phyloP scores from a whole-genome alignment of 2,329 filamentous ascomycete species.

The Byssoonygena ceratinophila region DNA sequence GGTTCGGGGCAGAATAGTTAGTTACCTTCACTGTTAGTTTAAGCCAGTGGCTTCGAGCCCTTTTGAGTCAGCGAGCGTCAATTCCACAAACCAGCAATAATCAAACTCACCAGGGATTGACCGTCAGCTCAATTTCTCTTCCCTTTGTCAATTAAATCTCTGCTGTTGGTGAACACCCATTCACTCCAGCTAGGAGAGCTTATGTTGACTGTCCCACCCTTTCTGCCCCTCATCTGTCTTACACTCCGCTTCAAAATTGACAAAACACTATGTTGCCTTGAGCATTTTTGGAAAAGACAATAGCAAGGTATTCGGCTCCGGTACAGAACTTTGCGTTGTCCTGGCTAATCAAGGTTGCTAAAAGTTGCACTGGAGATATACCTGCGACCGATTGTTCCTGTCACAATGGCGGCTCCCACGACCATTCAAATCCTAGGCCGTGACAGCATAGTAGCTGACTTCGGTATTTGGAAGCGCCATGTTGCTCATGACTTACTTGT shows the following conservation, averaged over 20 bases:
- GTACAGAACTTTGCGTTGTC: not conserved
- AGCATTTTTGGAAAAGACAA: not conserved
- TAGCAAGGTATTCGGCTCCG: not conserved
- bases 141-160: not conserved
- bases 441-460: conserved; percentile 83
- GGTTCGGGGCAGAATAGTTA: not conserved
- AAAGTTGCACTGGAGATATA: not conserved
- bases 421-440: conserved; percentile 75
- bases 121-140: not conserved
- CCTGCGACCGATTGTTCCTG: not conserved
- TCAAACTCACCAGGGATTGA: not conserved
- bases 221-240: not conserved
- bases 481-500: conserved; percentile 69
- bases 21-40: no score
- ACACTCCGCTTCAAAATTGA: not conserved
- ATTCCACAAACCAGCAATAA: not conserved
- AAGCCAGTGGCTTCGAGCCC: no score
- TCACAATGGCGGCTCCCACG: conserved; percentile 34
- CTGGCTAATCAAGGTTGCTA: not conserved
- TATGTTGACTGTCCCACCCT: conserved; percentile 4
- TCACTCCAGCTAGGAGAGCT: not conserved
- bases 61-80: not conserved
- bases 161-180: not conserved
- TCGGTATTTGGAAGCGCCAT: conserved; percentile 76
- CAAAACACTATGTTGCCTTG: not conserved